Conservation (phyloP, 495 filamentous ascomycete species). For the Tetracladium setigerum region DNA sequence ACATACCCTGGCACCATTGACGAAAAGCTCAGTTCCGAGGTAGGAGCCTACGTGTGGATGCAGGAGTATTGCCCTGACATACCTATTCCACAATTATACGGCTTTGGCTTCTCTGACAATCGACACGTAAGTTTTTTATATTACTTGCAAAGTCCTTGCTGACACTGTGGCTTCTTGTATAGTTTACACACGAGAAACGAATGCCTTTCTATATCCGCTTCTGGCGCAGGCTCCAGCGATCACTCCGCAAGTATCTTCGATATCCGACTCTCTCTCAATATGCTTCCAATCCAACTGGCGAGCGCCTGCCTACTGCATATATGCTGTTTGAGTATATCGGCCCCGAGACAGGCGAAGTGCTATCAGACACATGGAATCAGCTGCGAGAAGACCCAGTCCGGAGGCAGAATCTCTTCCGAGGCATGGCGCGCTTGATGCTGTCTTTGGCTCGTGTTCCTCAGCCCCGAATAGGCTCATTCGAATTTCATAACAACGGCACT, state of each 20-base stretch:
- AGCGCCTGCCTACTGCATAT: slow-evolving; percentile 19
- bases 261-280: slow-evolving; percentile 22
- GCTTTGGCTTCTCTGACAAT: background rate
- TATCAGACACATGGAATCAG: slow-evolving; percentile 28
- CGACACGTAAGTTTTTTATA: slow-evolving; percentile 17
- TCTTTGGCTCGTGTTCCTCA: slow-evolving; percentile 17
- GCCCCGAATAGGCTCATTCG: slow-evolving; percentile 24
- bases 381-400: slow-evolving; percentile 13
- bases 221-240: background rate
- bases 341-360: slow-evolving; percentile 23
- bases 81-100: background rate
- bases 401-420: slow-evolving; percentile 24
- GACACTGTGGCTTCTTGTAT: background rate
- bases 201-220: background rate
- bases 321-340: slow-evolving; percentile 29
- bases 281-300: slow-evolving; percentile 12
- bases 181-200: slow-evolving; percentile 1
- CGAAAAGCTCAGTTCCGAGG: slow-evolving; percentile 7
- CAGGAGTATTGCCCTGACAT: background rate
- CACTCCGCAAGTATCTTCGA: slow-evolving; percentile 13
- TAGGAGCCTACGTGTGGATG: background rate
- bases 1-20: background rate
- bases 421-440: slow-evolving; percentile 22
- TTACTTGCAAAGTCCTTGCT: background rate
- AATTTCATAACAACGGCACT: slow-evolving; percentile 19